Evolutionary conservation across 768 basidiomycete genomes (phyloP).

Genomic region (Chlorophyllum brunneum): DNA sequence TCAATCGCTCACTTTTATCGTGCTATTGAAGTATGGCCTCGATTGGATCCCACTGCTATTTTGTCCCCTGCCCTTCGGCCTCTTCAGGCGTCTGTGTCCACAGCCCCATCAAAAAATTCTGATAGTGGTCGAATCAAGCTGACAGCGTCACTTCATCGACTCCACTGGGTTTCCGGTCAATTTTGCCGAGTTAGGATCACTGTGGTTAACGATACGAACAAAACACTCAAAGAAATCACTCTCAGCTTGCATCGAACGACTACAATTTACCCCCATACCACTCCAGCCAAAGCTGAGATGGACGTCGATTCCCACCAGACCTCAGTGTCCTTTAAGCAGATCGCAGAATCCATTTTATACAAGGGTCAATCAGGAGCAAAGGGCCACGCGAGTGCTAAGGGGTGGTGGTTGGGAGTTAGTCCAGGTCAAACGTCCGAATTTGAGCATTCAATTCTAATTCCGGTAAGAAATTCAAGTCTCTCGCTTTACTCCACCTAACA

Average conservation of each 20-base stretch:
- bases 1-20: conserved; percentile 92
- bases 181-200: conserved; percentile 61
- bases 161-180: conserved; percentile 82
- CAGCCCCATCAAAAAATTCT: conserved; percentile 50
- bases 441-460: conserved; percentile 65
- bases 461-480: conserved; percentile 46
- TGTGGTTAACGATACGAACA: conserved; percentile 66
- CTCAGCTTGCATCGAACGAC: conserved; percentile 64
- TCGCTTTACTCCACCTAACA: conserved; percentile 5
- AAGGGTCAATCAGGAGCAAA: conserved; percentile 59
- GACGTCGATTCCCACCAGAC: conserved; percentile 65
- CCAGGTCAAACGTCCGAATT: conserved; percentile 60
- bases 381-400: conserved; percentile 75
- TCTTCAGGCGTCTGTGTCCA: conserved; percentile 52
- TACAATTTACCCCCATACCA: conserved; percentile 50
- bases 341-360: conserved; percentile 63
- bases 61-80: conserved; percentile 60
- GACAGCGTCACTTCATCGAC: conserved; percentile 63
- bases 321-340: conserved; percentile 54
- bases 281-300: conserved; percentile 16
- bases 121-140: conserved; percentile 64
- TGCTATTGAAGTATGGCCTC: conserved; percentile 75
- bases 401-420: conserved; percentile 86
- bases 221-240: conserved; percentile 59
- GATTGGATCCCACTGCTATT: conserved; percentile 54